A percentile compares a stretch with the other conserved stretches of the same genome.
Conservation (phyloP, 768 basidiomycete species). For the Hygrophorus russula region DNA sequence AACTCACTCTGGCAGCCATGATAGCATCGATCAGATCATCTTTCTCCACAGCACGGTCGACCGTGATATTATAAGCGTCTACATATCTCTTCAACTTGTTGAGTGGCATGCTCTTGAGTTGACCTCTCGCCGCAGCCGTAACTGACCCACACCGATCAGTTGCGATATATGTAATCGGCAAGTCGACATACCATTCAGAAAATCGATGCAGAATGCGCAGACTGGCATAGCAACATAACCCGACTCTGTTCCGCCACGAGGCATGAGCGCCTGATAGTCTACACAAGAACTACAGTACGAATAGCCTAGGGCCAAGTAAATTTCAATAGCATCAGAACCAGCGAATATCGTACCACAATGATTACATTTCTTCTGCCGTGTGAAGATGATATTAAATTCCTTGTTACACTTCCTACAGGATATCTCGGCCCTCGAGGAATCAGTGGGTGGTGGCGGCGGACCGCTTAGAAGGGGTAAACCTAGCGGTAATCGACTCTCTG, state of each 20-base stretch:
- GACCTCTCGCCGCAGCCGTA: conserved; percentile 51
- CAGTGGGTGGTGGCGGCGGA: conserved; percentile 37
- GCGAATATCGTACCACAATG: conserved; percentile 51
- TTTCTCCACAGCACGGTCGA: conserved; percentile 60
- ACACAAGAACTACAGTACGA: conserved; percentile 63
- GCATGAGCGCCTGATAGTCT: conserved; percentile 72
- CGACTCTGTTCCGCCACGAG: conserved; percentile 35
- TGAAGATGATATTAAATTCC: conserved; percentile 60
- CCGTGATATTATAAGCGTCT: conserved; percentile 55
- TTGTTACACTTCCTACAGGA: conserved; percentile 62
- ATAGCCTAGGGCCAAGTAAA: conserved; percentile 36
- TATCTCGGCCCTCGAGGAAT: conserved; percentile 17
- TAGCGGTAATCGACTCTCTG: conserved; percentile 11
- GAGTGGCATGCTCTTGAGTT: conserved; percentile 45
- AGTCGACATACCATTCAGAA: conserved; percentile 42
- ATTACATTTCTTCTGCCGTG: conserved; percentile 54
- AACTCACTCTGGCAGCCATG: conserved; percentile 39
- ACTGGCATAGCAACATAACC: conserved; percentile 61
- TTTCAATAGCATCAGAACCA: neutral
- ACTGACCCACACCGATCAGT: conserved; percentile 27
- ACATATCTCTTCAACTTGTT: conserved; percentile 60
- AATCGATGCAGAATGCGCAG: conserved; percentile 67
- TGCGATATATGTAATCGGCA: conserved; percentile 2
- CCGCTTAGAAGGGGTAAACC: conserved; percentile 69
- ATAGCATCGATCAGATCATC: conserved; percentile 66